phyloP scores from a whole-genome alignment of 2,329 filamentous ascomycete species.

The Aspergillus bombycis region DNA sequence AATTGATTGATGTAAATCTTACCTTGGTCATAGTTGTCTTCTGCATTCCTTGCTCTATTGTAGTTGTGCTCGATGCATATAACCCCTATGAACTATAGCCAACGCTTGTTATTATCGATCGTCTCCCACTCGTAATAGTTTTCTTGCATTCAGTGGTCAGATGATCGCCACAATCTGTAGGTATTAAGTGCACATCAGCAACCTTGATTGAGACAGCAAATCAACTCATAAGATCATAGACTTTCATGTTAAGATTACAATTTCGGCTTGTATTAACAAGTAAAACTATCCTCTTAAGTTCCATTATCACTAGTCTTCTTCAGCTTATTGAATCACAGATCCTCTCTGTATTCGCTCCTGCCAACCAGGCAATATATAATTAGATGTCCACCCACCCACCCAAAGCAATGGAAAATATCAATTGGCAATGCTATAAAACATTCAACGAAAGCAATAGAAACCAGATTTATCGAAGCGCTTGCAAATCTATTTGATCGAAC shows the following conservation, averaged over 20 bases:
- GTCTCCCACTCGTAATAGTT: too few relatives aligned
- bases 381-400: neutral
- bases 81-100: too few relatives aligned
- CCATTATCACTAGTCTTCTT: neutral
- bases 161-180: too few relatives aligned
- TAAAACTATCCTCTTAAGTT: neutral
- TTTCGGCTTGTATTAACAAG: too few relatives aligned
- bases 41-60: neutral
- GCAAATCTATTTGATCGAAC: neutral
- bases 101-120: too few relatives aligned
- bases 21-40: neutral
- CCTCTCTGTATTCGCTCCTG: neutral
- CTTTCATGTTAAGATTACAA: neutral
- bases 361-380: neutral
- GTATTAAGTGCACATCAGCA: too few relatives aligned
- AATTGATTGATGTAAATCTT: conserved; percentile 7
- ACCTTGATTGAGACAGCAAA: neutral
- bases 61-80: too few relatives aligned
- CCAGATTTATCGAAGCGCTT: neutral
- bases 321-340: neutral
- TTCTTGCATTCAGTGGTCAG: too few relatives aligned
- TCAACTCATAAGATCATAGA: neutral
- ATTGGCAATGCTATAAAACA: neutral
- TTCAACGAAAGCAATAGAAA: neutral
- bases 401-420: neutral